These are phyloP conservation scores for Paxillus rubicundulus DNA, from an alignment of 768 basidiomycete genomes.

Conservation along the genomic window DNA sequence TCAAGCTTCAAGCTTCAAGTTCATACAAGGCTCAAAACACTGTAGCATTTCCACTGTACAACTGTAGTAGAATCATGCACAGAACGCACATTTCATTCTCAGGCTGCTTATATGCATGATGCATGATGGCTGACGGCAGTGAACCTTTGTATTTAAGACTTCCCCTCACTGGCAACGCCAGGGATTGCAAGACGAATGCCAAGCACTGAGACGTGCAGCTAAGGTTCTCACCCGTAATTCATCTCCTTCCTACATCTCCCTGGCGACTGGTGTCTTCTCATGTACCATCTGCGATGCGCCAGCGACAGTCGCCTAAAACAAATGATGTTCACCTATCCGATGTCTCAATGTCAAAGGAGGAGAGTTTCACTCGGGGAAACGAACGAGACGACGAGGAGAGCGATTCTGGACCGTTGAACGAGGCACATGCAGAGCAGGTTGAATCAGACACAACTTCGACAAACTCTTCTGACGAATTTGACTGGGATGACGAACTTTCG, in stretches of 20 bases:
- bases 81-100: too few species aligned
- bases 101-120: too few species aligned
- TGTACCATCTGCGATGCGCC: conserved; percentile 15
- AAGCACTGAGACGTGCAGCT: conserved; percentile 5
- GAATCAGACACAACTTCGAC: conserved; percentile 45
- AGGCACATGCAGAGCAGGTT: conserved; percentile 8
- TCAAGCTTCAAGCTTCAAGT: too few species aligned
- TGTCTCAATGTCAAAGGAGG: conserved; percentile 9
- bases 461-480: conserved; percentile 66
- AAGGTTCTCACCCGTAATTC: neutral
- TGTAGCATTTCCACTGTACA: too few species aligned
- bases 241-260: neutral
- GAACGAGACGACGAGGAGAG: conserved; percentile 13
- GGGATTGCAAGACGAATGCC: neutral
- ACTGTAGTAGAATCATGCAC: too few species aligned
- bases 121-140: too few species aligned
- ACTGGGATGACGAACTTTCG: conserved; percentile 62
- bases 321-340: conserved; percentile 5
- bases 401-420: conserved; percentile 2
- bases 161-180: neutral
- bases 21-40: too few species aligned
- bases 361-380: neutral
- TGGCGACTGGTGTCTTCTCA: conserved; percentile 1
- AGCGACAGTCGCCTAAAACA: conserved; percentile 6
- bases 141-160: neutral